phyloP scores from a whole-genome alignment of 2,329 filamentous ascomycete genomes.

The Periconia sp. region DNA sequence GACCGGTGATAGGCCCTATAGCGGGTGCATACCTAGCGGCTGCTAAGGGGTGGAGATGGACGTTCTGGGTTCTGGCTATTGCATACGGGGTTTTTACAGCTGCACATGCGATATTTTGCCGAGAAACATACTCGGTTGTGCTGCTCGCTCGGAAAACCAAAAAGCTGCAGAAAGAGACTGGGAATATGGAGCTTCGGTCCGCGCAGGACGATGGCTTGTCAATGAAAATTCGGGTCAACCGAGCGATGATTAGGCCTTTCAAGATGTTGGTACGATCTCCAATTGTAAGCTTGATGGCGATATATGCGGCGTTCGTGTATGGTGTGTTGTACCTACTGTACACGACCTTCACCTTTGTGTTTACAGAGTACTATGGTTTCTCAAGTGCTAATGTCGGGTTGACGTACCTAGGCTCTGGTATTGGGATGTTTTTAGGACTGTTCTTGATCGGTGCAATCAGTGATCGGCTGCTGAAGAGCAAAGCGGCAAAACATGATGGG shows the following conservation, averaged over 20 bases:
- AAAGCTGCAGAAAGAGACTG: conserved; percentile 57
- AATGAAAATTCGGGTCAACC: conserved; percentile 50
- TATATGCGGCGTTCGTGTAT: conserved; percentile 57
- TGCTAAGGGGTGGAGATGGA: conserved; percentile 42
- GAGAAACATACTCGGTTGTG: conserved; percentile 56
- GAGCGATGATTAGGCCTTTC: conserved; percentile 59
- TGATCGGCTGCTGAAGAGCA: conserved; percentile 46
- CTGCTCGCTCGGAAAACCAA: conserved; percentile 55
- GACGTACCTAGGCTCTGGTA: conserved; percentile 42
- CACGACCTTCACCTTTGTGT: conserved; percentile 47
- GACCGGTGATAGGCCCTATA: conserved; percentile 44
- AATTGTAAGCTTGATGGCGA: conserved; percentile 57
- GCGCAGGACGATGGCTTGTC: conserved; percentile 49
- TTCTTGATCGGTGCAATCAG: conserved; percentile 40
- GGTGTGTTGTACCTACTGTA: conserved; percentile 51
- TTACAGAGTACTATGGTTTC: conserved; percentile 42
- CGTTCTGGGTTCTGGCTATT: conserved; percentile 41
- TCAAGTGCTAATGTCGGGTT: conserved; percentile 39
- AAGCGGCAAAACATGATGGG: conserved; percentile 35
- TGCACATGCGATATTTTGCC: conserved; percentile 45
- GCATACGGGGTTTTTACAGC: conserved; percentile 46
- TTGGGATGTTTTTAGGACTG: conserved; percentile 50
- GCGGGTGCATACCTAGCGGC: conserved; percentile 42
- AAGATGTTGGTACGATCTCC: conserved; percentile 65
- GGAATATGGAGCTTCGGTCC: conserved; percentile 51